Evolutionary conservation across 768 basidiomycete genomes (phyloP), one percentile per base, ranked within the genome.

Genomic region (Macrolepiota fuliginosa): DNA sequence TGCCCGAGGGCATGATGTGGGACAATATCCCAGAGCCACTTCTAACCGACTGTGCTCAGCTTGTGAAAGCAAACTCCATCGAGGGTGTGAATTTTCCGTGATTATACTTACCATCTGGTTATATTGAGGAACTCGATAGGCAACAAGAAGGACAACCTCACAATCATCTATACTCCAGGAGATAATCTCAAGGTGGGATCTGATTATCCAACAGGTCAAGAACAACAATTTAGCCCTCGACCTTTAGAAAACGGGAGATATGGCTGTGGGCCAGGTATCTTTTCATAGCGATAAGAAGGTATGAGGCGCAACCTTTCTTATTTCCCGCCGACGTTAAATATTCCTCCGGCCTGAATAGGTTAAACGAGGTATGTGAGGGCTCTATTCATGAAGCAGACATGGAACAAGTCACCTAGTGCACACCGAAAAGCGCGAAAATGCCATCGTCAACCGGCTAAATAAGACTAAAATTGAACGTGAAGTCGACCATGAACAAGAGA

Each of bases 31-130:
- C 97, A 0, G 81, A 88, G 58, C 76, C 83, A 1, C 75, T 98
- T 5, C 76, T 98, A 19, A 78, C 77, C 12, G 96, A 98, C 73
- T 92, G 92, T 64, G 93, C 93, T 1, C 97, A 98, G 71, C 81
- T 99, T 1, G 96, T 98, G 35, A 99, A 99, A 73, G 96, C 96
- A 1, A 98, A 98, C 69, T 96, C 94, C 11, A 98, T 98, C 59
- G 94, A 97, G 79, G 96, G 95, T 91, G 61, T 46, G 67, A 62
- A 17, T 2, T 42, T 58, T 27, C 22, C 11, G 7, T 4, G 39
- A 11, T 7, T 3, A 5, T n/a, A 37, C 19, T 39, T 12, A 24
- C 7, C 17, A 9, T 10, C 27, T 9, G 7, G 42, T 32, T 19
- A 6, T 11, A 61, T 19, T 63, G 37, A 61, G n/a, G 7, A 15